Base-by-base conservation (phyloP, 2,329 filamentous ascomycete species). In the Clarireedia hainanense region DNA sequence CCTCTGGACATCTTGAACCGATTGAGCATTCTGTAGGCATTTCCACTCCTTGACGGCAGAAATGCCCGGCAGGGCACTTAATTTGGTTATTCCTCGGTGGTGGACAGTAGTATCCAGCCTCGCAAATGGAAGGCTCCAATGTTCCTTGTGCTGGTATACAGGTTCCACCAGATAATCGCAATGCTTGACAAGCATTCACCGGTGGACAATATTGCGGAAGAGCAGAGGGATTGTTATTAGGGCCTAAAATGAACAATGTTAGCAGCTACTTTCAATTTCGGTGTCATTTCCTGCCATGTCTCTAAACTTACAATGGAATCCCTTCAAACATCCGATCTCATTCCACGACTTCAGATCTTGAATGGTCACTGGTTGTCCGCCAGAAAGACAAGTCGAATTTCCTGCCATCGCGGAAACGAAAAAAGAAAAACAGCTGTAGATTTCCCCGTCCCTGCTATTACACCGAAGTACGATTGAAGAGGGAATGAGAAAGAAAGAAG, bases 61-160 rank as follows among this genome's bases (percentile, higher is more conserved):
- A 82, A 2, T 70, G 70, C 24, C 77, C 77, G 7, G 68, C 57
- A 0, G 76, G 77, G 51, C 79, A 81, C 9, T 57, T 50, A 4
- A 75, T 60, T 45, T 70, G 71, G 54, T 74, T 62, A 43, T 67
- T 72, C 9, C 75, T 75, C 2, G 64, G 63, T 6, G 60, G 64
- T 1, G 78, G 77, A 50, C 79, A 81, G 58, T 79, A 80, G 50
- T 66, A 70, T 2, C 78, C 78, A 39, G 71, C 60, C 42, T 71
- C 70, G 61, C 79, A 82, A 6, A 80, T 64, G 3, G 77, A 68
- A 1, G 79, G 79, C 59, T 81, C 79, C 51, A 76, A 75, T 37
- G 12, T 39, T 15, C 63, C 61, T 47, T 63, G 59, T 6, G 52
- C 40, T 12, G 61, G 52, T 27, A 24, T 27, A 30, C 61, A 62